These are phyloP conservation scores for Colletotrichum falcatum DNA, from an alignment of 2,329 filamentous ascomycete genomes.

Conservation along the genomic window DNA sequence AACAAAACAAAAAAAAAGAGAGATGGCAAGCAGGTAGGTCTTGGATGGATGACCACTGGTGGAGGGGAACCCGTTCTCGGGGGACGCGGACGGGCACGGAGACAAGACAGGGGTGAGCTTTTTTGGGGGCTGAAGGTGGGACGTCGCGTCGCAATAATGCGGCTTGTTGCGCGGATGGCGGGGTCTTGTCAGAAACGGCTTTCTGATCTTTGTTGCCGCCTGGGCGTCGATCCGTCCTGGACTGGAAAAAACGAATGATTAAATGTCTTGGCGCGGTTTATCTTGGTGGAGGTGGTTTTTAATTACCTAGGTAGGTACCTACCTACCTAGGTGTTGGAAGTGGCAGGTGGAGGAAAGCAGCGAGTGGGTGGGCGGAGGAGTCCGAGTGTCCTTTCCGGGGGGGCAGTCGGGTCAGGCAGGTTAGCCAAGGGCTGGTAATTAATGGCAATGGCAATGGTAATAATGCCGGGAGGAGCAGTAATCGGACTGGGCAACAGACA, in stretches of 20 bases:
- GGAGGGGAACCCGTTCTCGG: constrained; percentile 23
- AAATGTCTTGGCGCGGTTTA: not conserved
- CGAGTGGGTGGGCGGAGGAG: not conserved
- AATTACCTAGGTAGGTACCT: no score
- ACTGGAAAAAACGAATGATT: no score
- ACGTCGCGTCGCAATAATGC: constrained; percentile 36
- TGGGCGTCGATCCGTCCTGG: constrained; percentile 20
- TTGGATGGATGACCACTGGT: constrained; percentile 1
- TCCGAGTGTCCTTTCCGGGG: not conserved
- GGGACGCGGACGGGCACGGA: not conserved
- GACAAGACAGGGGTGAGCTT: constrained; percentile 4
- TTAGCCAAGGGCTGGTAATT: not conserved
- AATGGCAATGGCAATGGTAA: not conserved
- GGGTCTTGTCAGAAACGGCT: constrained; percentile 17
- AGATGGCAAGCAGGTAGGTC: constrained; percentile 14
- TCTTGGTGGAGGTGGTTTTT: no score
- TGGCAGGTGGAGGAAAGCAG: not conserved
- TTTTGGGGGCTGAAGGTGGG: constrained; percentile 34
- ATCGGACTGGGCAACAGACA: not conserved
- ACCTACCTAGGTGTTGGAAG: no score
- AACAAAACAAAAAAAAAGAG: not conserved
- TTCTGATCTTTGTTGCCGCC: constrained; percentile 9
- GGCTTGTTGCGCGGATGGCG: constrained; percentile 31
- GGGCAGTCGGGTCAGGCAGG: not conserved
- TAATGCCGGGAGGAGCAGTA: not conserved